Base-by-base conservation (phyloP, 2,329 filamentous ascomycete species). In the Penicillium sp. region DNA sequence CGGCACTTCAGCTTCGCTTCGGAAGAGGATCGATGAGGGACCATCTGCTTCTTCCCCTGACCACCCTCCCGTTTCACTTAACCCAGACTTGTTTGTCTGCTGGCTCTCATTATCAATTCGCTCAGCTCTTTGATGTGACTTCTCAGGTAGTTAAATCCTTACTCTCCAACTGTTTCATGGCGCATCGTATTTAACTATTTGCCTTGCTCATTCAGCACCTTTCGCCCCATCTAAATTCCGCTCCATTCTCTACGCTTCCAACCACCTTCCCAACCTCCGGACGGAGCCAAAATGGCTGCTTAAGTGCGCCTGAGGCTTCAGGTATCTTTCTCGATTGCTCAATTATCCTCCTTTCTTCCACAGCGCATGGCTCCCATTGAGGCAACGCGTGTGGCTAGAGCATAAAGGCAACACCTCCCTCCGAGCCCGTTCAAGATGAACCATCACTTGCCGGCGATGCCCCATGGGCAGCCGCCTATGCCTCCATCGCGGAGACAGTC, bases 401-500 rank as follows among this genome's bases (percentile, higher is more conserved):
- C 63, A 70, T 75, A 68, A 73, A 75, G 72, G 69, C 73, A 73
- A 70, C 63, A 63, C 61, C 60, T 60, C 62, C 65, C 59, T 68
- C 64, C 30, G 59, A 70, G 69, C 68, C 65, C 71, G 70, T 70
- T 74, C 73, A 79, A 73, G 73, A 80, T 80, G 76, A 80, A 80
- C 70, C 77, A 79, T 67, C 77, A 80, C 71, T 69, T 78, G 67
- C 76, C 74, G 68, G 74, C 73, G 65, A 79, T 78, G 74, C 76
- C 73, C 65, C 79, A 80, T 74, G 79, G 79, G 77, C 79, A 81
- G 73, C 80, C 81, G 57, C 81, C 82, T 46, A 82, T 82, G 72
- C 80, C 81, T 58, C 78, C 78, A 65, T 76, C 80, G 26, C 78
- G 79, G 62, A 78, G 78, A 64, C 79, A 80, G 66, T 78, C 80